Evolutionary conservation across 2,329 filamentous ascomycete genomes (phyloP).

Genomic region (Pseudogymnoascus sp.): DNA sequence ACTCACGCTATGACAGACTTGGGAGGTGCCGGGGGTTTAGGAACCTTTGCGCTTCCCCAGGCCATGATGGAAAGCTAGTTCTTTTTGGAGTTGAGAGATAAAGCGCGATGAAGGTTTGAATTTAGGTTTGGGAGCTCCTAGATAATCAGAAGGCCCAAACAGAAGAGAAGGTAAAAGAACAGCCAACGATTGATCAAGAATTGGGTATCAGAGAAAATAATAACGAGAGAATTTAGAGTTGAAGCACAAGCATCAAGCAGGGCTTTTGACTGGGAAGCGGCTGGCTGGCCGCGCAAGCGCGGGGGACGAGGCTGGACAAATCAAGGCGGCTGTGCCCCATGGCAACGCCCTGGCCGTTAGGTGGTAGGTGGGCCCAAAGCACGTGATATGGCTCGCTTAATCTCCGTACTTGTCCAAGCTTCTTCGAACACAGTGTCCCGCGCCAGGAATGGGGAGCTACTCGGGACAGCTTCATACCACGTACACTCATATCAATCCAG

Average conservation of each 20-base stretch:
- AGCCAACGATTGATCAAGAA: neutral
- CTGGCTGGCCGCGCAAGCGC: neutral
- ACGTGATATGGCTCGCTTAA: constrained; percentile 3
- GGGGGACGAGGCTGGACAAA: constrained; percentile 9
- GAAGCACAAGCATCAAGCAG: neutral
- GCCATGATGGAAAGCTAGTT: constrained; percentile 26
- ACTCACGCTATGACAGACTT: constrained; percentile 28
- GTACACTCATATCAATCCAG: neutral
- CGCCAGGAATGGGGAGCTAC: constrained; percentile 5
- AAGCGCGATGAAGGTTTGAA: constrained; percentile 5
- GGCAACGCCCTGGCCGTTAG: neutral
- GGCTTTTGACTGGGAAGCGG: neutral
- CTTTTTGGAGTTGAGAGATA: neutral
- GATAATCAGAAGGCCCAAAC: neutral
- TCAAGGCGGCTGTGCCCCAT: constrained; percentile 8
- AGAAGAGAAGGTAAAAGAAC: neutral
- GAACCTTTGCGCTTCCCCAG: constrained; percentile 25
- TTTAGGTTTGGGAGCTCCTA: neutral
- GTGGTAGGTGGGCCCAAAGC: neutral
- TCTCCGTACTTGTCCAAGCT: neutral
- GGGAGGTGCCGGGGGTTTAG: constrained; percentile 25
- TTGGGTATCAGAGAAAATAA: constrained; percentile 7
- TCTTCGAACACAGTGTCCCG: constrained; percentile 9
- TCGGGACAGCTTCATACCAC: constrained; percentile 4
- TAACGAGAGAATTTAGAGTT: neutral